phyloP scores from a whole-genome alignment of 805 yeast genomes.

The Yamadazyma ubonensis region DNA sequence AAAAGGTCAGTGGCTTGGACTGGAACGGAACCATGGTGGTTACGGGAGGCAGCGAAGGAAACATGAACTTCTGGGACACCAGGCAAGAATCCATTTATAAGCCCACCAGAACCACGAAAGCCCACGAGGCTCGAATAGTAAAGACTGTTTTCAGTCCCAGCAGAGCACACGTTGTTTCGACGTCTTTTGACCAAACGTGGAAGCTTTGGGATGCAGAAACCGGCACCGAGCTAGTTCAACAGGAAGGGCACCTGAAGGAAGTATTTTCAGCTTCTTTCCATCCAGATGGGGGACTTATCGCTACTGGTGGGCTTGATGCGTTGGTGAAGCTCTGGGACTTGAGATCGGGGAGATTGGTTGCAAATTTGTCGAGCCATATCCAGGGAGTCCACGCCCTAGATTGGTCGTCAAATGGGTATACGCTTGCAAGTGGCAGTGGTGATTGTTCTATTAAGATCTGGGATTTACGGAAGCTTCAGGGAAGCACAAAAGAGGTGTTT shows the following conservation, averaged over 20 bases:
- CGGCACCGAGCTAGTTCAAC: conserved; percentile 52
- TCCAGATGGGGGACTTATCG: conserved; percentile 72
- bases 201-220: conserved; percentile 70
- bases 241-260: conserved; percentile 84
- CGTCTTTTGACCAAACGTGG: conserved; percentile 88
- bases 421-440: conserved; percentile 79
- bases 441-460: conserved; percentile 80
- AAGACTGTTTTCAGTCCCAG: conserved; percentile 65
- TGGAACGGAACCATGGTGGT: conserved; percentile 45
- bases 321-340: conserved; percentile 81
- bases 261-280: conserved; percentile 64
- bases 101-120: conserved; percentile 23
- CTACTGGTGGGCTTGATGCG: conserved; percentile 79
- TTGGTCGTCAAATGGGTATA: conserved; percentile 76
- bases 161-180: conserved; percentile 55
- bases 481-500: conserved; percentile 30
- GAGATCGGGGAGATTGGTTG: conserved; percentile 67
- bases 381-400: conserved; percentile 67
- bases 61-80: conserved; percentile 30
- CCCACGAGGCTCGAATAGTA: conserved; percentile 54
- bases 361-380: conserved; percentile 63
- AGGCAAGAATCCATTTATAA: conserved; percentile 3
- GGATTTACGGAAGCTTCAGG: conserved; percentile 63
- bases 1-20: conserved; percentile 68
- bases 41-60: conserved; percentile 42